Evolutionary conservation across 164 flowering plant genomes (phyloP), one percentile per base, ranked within the genome.

Genomic region (Tetrastigma voinierianum): DNA sequence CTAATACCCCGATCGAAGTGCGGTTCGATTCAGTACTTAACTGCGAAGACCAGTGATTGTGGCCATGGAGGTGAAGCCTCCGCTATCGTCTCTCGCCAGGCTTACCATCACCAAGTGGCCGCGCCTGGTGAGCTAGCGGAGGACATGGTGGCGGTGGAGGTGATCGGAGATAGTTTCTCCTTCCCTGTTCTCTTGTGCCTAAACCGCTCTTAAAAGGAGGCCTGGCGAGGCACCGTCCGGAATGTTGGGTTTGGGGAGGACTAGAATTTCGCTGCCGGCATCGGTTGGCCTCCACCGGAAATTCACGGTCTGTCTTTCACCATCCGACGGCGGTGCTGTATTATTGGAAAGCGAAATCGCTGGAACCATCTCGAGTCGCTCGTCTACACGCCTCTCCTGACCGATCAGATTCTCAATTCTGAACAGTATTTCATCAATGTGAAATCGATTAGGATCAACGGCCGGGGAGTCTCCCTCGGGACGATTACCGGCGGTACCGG

Each of bases 241-340:
- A 24, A 71, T 86, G 66, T 48, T 78, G 2, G 88, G 83, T 32
- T 65, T 86, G 1, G 88, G 86, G 1, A 74, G 75, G 59, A 61
- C 72, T 1, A 59, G 70, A 43, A 66, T 81, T 23, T 61, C 79
- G 0, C 52, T 77, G 1, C 80, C 80, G 0, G 45, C 68, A 17
- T 21, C 70, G 4, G 64, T 72, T n/a, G 67, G 72, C 19, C 60
- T 67, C 4, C 68, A 18, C 18, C 53, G 75, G 63, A 80, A 71
- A 44, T 86, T 86, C 54, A 46, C 78, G 7, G 1, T 81, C 18
- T 86, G 88, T 68, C 46, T 86, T 9, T 71, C 85, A 3, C 52
- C 79, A 0, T 71, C 82, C 12, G 44, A 73, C 15, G 85, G 86
- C 15, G n/a, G n/a, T n/a, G 67, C 67, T 21, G 21, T 76, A 0